These are phyloP conservation scores for Omphalea diandra DNA, from an alignment of 441 rosid species.

Conservation along the genomic window DNA sequence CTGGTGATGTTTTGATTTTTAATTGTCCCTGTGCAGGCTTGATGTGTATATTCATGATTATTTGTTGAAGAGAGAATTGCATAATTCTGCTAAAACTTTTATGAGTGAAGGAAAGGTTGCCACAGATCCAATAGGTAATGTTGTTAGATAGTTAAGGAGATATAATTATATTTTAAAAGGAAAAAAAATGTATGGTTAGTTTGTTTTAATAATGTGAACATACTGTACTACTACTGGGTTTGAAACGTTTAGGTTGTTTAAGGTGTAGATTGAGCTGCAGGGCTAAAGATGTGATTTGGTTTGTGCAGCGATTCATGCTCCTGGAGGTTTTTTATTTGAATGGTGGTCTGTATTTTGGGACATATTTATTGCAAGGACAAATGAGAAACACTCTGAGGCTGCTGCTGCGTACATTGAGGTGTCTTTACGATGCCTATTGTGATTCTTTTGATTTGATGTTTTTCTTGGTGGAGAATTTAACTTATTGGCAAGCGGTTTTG, in stretches of 20 bases:
- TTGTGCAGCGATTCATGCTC: conserved; percentile 67
- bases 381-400: conserved; percentile 65
- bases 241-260: too few species aligned
- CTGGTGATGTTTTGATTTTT: background rate
- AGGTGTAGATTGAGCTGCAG: background rate
- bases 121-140: conserved; percentile 75
- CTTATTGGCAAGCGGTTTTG: background rate
- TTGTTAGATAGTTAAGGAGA: background rate
- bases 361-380: conserved; percentile 73
- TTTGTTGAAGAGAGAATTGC: conserved; percentile 66
- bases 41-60: conserved; percentile 80
- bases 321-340: conserved; percentile 79
- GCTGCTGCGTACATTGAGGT: conserved; percentile 82
- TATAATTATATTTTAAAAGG: too few species aligned
- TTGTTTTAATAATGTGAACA: background rate
- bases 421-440: conserved; percentile 8
- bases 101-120: conserved; percentile 80
- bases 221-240: too few species aligned
- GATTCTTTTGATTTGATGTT: background rate
- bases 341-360: conserved; percentile 93
- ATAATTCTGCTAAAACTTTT: conserved; percentile 63
- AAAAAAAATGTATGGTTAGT: background rate
- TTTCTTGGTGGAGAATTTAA: conserved; percentile 6
- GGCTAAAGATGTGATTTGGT: conserved; percentile 13
- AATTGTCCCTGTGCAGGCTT: conserved; percentile 41